A percentile compares a stretch with the other conserved stretches of the same genome.
Conservation (phyloP, 371 early-diverging fungal species). For the Haplosporangium sp. region DNA sequence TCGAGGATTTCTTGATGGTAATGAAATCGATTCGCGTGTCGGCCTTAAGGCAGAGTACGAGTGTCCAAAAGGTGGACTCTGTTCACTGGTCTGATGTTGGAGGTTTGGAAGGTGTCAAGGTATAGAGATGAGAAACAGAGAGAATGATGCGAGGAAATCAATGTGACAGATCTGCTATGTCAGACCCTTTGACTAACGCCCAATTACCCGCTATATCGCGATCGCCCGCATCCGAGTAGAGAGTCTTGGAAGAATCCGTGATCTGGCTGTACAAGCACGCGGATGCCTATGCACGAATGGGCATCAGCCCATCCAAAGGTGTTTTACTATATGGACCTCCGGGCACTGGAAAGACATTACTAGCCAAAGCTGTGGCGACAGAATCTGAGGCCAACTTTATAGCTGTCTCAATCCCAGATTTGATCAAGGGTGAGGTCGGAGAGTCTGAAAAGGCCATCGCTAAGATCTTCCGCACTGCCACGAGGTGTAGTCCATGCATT, state of each 20-base stretch:
- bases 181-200: too few species aligned
- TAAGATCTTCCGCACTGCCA: conserved; percentile 88
- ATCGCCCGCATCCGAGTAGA: not conserved
- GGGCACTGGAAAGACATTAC: conserved; percentile 93
- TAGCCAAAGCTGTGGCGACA: conserved; percentile 92
- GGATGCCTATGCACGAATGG: conserved; percentile 70
- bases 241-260: not conserved
- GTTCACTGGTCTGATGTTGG: conserved; percentile 93
- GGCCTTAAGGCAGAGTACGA: conserved; percentile 40
- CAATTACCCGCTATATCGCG: too few species aligned
- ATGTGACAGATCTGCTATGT: too few species aligned
- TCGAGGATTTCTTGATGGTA: conserved; percentile 6
- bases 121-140: conserved; percentile 47
- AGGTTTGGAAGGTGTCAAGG: conserved; percentile 93
- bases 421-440: conserved; percentile 95
- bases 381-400: conserved; percentile 95
- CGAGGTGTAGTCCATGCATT: conserved; percentile 92
- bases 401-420: conserved; percentile 89
- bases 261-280: conserved; percentile 48
- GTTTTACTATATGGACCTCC: conserved; percentile 88
- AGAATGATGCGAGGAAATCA: too few species aligned
- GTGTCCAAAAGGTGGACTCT: conserved; percentile 58
- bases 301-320: conserved; percentile 77
- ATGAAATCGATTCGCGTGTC: conserved; percentile 47
- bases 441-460: conserved; percentile 95